phyloP scores from a whole-genome alignment of 1,284 basidiomycete species.

The Phellopilus nigrolimitatus region DNA sequence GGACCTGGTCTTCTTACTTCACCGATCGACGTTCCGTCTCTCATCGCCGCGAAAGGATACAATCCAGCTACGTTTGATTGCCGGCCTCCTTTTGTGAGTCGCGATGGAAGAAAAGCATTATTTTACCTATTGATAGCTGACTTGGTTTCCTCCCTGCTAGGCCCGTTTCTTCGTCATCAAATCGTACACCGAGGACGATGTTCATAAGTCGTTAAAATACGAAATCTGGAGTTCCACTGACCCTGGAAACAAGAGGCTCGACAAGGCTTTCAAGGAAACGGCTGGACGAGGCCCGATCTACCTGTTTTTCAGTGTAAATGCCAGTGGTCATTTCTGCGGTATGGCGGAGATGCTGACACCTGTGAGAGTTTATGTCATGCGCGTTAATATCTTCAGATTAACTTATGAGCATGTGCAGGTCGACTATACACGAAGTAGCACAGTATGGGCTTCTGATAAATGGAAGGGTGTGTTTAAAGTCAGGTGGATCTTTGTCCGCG shows the following conservation, averaged over 20 bases:
- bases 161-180: constrained; percentile 96
- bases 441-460: constrained; percentile 96
- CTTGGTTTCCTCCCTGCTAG: constrained; percentile 32
- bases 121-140: neutral
- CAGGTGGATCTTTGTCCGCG: constrained; percentile 92
- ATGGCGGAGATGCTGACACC: constrained; percentile 95
- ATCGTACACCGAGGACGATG: constrained; percentile 96
- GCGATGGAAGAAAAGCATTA: neutral
- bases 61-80: constrained; percentile 86
- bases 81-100: constrained; percentile 67
- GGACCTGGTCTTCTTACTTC: constrained; percentile 46
- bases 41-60: constrained; percentile 86
- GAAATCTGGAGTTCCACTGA: constrained; percentile 98
- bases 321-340: constrained; percentile 93
- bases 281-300: constrained; percentile 86
- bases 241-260: constrained; percentile 91
- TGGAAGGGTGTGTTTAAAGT: constrained; percentile 98
- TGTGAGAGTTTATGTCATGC: constrained; percentile 35
- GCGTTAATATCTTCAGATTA: constrained; percentile 6
- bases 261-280: constrained; percentile 92
- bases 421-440: constrained; percentile 81
- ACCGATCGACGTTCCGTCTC: constrained; percentile 79
- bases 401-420: constrained; percentile 41
- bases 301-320: constrained; percentile 95
- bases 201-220: constrained; percentile 93